Evolutionary conservation across 2,329 filamentous ascomycete genomes (phyloP).

Genomic region (Parastagonospora nodorum): DNA sequence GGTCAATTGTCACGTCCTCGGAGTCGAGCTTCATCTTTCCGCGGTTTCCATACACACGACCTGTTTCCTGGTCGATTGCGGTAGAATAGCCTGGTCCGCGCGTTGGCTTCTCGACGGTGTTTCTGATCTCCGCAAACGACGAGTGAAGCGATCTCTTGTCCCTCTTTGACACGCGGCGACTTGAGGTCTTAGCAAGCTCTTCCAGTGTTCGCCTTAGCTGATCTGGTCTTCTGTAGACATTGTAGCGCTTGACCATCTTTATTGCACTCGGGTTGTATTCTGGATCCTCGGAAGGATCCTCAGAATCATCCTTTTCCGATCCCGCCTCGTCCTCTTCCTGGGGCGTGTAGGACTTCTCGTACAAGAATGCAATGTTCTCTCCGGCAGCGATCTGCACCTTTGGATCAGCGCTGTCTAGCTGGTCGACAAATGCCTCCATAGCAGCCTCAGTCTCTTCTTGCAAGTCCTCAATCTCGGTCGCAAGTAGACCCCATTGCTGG

Average conservation of each 20-base stretch:
- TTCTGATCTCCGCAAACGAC: constrained; percentile 69
- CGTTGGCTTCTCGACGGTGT: constrained; percentile 68
- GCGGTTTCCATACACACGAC: constrained; percentile 59
- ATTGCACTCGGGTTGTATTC: constrained; percentile 32
- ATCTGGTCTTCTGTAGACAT: constrained; percentile 67
- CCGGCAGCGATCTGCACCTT: constrained; percentile 78
- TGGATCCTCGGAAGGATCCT: constrained; percentile 35
- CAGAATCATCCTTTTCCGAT: constrained; percentile 56
- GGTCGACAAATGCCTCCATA: constrained; percentile 81
- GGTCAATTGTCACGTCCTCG: constrained; percentile 67
- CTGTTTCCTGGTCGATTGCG: constrained; percentile 65
- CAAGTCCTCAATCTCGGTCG: constrained; percentile 76
- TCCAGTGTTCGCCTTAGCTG: constrained; percentile 65
- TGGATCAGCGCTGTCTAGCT: constrained; percentile 75
- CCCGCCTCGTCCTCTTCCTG: constrained; percentile 62
- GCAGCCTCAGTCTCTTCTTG: constrained; percentile 72
- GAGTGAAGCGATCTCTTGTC: constrained; percentile 70
- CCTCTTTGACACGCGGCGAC: constrained; percentile 67
- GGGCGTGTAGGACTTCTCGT: constrained; percentile 71
- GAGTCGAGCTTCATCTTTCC: constrained; percentile 66
- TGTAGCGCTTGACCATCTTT: constrained; percentile 66
- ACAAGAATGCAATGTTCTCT: constrained; percentile 80
- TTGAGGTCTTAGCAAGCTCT: constrained; percentile 64
- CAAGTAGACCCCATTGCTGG: constrained; percentile 79
- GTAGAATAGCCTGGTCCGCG: constrained; percentile 70